Evolutionary conservation across 176 grass and related monocot genomes (phyloP).

Genomic region (Phragmites australis): DNA sequence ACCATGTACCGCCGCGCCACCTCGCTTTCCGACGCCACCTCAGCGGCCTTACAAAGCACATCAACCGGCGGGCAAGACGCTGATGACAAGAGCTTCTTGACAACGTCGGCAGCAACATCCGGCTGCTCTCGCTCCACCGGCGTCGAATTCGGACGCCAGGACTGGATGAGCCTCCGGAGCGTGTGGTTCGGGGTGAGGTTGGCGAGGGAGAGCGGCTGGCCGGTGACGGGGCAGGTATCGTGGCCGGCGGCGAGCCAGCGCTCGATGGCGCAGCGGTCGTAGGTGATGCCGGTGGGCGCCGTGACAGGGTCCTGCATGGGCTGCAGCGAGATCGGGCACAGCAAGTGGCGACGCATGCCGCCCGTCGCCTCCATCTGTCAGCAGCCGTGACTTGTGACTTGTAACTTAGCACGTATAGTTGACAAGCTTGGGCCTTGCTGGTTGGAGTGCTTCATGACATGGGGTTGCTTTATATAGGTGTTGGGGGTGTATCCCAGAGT

Average conservation of each 20-base stretch:
- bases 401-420: no score
- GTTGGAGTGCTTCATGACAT: background rate
- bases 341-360: constrained; percentile 45
- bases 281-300: constrained; percentile 62
- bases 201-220: constrained; percentile 36
- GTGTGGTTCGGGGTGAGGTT: constrained; percentile 70
- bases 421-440: background rate
- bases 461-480: background rate
- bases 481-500: background rate
- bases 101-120: background rate
- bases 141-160: background rate
- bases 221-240: constrained; percentile 57
- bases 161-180: constrained; percentile 57
- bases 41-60: constrained; percentile 25
- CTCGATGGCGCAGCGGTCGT: constrained; percentile 66
- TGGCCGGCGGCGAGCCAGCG: constrained; percentile 62
- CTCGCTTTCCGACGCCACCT: background rate
- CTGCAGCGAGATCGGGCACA: constrained; percentile 65
- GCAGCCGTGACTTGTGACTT: background rate
- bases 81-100: constrained; percentile 2
- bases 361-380: constrained; percentile 12
- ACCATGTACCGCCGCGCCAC: constrained; percentile 32
- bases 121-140: background rate
- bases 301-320: constrained; percentile 65
- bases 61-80: background rate